Evolutionary conservation across 805 yeast genomes (phyloP).

Genomic region (Starmerella stellata): DNA sequence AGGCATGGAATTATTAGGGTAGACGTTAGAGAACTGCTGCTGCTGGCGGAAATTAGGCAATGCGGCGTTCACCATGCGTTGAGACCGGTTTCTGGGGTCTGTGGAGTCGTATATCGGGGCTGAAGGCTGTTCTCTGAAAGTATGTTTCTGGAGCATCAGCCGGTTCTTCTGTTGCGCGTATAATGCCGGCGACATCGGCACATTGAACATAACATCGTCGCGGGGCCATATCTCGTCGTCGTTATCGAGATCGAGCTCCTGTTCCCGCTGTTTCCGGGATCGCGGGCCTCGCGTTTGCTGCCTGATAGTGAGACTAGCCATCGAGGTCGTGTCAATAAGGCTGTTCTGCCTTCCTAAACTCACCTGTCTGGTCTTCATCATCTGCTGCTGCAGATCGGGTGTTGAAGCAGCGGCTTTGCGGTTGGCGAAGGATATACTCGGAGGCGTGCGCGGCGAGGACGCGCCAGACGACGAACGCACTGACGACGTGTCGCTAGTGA

Average conservation of each 20-base stretch:
- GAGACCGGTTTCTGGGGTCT: neutral
- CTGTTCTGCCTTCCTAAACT: constrained; percentile 8
- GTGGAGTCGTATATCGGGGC: neutral
- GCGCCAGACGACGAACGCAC: constrained; percentile 14
- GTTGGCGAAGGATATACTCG: neutral
- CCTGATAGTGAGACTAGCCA: constrained; percentile 17
- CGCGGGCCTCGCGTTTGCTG: constrained; percentile 9
- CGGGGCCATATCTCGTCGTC: constrained; percentile 41
- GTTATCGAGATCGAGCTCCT: constrained; percentile 24
- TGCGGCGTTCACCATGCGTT: neutral
- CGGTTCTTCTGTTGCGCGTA: constrained; percentile 20
- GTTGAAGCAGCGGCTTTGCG: neutral
- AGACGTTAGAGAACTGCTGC: neutral
- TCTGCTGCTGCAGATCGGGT: neutral
- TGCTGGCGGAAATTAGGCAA: no score
- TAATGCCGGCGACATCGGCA: constrained; percentile 44
- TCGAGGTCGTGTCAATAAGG: constrained; percentile 16
- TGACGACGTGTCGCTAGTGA: constrained; percentile 16
- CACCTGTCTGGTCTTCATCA: neutral
- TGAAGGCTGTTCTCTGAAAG: neutral
- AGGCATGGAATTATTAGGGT: neutral
- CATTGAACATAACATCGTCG: constrained; percentile 39
- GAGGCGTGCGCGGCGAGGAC: constrained; percentile 9
- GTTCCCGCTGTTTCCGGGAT: constrained; percentile 20
- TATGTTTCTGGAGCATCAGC: neutral